Percentiles rank a stretch among this genome's conserved stretches.
Conservation (phyloP, 1,284 basidiomycete genomes). For the Sanghuangporus sanghuang region DNA sequence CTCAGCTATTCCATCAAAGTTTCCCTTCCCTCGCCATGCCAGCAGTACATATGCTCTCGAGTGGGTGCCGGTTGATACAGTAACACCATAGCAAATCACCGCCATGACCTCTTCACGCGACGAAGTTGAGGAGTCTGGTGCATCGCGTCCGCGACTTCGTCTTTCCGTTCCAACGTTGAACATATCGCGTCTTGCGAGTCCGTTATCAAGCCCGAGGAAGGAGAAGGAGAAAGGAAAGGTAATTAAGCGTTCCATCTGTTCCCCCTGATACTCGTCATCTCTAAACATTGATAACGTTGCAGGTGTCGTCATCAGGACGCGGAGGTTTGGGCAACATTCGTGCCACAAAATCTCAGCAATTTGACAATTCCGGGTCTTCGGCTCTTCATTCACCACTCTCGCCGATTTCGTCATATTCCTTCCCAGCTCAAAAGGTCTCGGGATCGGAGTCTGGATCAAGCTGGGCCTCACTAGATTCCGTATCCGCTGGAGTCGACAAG, state of each 20-base stretch:
- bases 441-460: background rate
- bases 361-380: background rate
- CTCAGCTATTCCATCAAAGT: background rate
- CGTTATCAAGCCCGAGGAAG: background rate
- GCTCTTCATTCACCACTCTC: background rate
- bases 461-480: background rate
- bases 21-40: background rate
- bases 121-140: background rate
- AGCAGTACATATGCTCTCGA: background rate
- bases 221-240: background rate
- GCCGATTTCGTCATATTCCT: background rate
- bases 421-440: background rate
- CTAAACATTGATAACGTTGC: background rate
- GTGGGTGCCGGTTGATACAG: background rate
- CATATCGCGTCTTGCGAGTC: background rate
- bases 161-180: background rate
- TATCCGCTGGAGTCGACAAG: background rate
- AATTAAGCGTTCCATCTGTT: background rate
- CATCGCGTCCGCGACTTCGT: background rate
- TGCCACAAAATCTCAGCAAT: background rate
- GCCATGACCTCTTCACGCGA: background rate
- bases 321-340: slow-evolving; percentile 5
- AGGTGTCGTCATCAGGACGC: slow-evolving; percentile 7
- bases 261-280: background rate
- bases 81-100: background rate